Evolutionary conservation across 1,284 basidiomycete species (phyloP).

Genomic region (Thelephora terrestris): DNA sequence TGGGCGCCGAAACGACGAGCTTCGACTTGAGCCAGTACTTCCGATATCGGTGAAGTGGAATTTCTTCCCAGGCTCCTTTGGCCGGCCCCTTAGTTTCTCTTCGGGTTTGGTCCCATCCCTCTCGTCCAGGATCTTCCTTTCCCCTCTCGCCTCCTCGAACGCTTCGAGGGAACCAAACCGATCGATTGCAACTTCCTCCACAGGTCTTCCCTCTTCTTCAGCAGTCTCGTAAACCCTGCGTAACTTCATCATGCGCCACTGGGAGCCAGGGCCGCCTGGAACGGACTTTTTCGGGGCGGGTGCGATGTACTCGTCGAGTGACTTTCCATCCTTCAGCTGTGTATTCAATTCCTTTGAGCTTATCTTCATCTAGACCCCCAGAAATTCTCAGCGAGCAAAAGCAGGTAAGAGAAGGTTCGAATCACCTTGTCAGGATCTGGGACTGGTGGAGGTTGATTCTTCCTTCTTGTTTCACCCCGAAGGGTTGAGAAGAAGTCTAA

Average conservation of each 20-base stretch:
- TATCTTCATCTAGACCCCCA: constrained; percentile 38
- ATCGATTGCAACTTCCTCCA: constrained; percentile 84
- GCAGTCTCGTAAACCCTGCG: constrained; percentile 83
- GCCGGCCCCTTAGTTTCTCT: constrained; percentile 26
- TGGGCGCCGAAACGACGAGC: constrained; percentile 73
- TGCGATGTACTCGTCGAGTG: constrained; percentile 45
- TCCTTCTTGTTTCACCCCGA: constrained; percentile 61
- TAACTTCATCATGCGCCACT: constrained; percentile 98
- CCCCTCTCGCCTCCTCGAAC: constrained; percentile 83
- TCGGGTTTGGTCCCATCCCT: constrained; percentile 35
- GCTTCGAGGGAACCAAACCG: constrained; percentile 79
- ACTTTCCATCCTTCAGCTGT: constrained; percentile 55
- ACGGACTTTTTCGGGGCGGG: constrained; percentile 40
- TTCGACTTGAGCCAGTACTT: constrained; percentile 62
- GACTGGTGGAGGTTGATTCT: constrained; percentile 51
- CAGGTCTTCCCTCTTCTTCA: constrained; percentile 65
- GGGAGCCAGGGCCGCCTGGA: constrained; percentile 85
- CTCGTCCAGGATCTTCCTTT: constrained; percentile 78
- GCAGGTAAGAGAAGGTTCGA: not conserved
- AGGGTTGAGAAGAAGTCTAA: constrained; percentile 83
- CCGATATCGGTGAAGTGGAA: constrained; percentile 60
- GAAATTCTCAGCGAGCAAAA: constrained; percentile 3
- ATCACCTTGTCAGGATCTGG: constrained; percentile 65
- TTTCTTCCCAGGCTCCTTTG: constrained; percentile 34
- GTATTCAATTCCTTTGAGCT: constrained; percentile 76